A percentile compares a stretch with the other conserved stretches of the same genome.
Conservation (phyloP, 495 filamentous ascomycete genomes). For the Annulohypoxylon stygium region DNA sequence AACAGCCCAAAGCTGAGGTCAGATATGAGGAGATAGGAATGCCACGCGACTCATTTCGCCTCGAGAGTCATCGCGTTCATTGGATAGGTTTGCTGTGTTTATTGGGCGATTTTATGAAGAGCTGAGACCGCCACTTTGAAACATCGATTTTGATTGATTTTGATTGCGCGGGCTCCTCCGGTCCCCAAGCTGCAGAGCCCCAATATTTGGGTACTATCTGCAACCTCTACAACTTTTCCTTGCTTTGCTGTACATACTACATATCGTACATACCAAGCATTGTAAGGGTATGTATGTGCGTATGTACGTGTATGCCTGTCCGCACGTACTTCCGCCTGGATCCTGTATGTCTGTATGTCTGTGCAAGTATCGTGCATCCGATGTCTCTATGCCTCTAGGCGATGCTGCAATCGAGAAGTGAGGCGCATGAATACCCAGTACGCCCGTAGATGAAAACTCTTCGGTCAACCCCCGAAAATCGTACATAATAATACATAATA, state of each 20-base stretch:
- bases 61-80: background rate
- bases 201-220: constrained; percentile 5
- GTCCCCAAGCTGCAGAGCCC: constrained; percentile 12
- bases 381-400: background rate
- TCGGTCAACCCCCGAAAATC: constrained; percentile 5
- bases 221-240: background rate
- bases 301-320: constrained; percentile 2
- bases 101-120: constrained; percentile 18
- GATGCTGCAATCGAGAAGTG: constrained; percentile 16
- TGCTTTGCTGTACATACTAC: constrained; percentile 28
- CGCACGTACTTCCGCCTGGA: background rate
- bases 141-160: background rate
- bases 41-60: constrained; percentile 28
- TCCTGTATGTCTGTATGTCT: constrained; percentile 1
- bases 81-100: constrained; percentile 15
- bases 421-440: constrained; percentile 18
- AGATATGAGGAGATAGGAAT: constrained; percentile 29
- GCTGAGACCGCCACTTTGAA: constrained; percentile 35
- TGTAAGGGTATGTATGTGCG: background rate
- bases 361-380: constrained; percentile 8
- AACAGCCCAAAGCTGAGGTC: constrained; percentile 40
- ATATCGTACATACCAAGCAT: too few species aligned
- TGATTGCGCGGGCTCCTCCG: constrained; percentile 21
- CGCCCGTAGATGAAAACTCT: constrained; percentile 13
- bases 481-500: background rate